Evolutionary conservation across 495 filamentous ascomycete genomes (phyloP).

Genomic region (Saxispiralis lemnorum): DNA sequence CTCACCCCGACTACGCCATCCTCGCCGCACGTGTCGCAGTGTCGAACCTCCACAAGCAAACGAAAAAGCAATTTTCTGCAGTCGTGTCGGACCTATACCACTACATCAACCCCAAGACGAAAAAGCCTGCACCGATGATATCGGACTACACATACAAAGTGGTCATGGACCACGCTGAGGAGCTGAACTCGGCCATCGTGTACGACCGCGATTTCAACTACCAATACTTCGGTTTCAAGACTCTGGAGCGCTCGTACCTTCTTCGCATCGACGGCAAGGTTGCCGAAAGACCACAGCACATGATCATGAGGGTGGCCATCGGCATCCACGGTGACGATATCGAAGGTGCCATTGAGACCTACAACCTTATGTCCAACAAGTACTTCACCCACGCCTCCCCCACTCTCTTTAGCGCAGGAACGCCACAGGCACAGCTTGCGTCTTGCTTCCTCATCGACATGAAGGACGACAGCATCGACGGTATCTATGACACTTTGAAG

Average conservation of each 20-base stretch:
- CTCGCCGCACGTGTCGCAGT: conserved; percentile 96
- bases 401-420: conserved; percentile 94
- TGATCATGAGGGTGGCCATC: conserved; percentile 98
- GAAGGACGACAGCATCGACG: conserved; percentile 97
- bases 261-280: conserved; percentile 83
- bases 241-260: conserved; percentile 90
- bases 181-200: conserved; percentile 95
- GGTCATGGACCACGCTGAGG: conserved; percentile 86
- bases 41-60: conserved; percentile 99
- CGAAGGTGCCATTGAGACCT: conserved; percentile 87
- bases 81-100: conserved; percentile 87
- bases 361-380: conserved; percentile 94
- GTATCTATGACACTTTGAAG: conserved; percentile 97
- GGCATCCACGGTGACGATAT: conserved; percentile 91
- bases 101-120: conserved; percentile 92
- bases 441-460: conserved; percentile 98
- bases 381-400: conserved; percentile 96
- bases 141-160: conserved; percentile 70
- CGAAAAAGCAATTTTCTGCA: conserved; percentile 95
- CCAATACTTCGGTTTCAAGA: conserved; percentile 99
- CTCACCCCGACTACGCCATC: conserved; percentile 97
- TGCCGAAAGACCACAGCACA: conserved; percentile 89
- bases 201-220: conserved; percentile 99
- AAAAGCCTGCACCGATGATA: conserved; percentile 76
- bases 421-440: conserved; percentile 77